Conservation (phyloP, 139 green algal species). For the Picochlorum sp. region DNA sequence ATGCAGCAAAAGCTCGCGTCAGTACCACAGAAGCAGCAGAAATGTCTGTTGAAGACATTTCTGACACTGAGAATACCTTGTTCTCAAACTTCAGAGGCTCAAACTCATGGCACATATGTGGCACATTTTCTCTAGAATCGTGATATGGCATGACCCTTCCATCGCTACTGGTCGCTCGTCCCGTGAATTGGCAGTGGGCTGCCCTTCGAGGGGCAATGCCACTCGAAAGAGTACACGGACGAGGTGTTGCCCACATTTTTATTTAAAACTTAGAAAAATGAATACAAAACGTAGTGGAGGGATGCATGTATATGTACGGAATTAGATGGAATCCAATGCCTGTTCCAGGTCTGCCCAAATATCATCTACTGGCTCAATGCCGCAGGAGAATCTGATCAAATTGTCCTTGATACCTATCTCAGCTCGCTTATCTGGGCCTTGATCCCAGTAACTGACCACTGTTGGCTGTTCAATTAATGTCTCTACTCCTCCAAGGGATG, state of each 20-base stretch:
- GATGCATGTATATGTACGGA: neutral
- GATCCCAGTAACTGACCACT: slow-evolving; percentile 80
- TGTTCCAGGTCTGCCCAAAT: slow-evolving; percentile 91
- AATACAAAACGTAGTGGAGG: neutral
- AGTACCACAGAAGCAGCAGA: slow-evolving; percentile 1
- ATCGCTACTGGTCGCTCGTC: no score
- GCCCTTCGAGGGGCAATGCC: no score
- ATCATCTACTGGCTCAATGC: slow-evolving; percentile 89
- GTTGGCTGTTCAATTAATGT: slow-evolving; percentile 97
- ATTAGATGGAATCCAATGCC: slow-evolving; percentile 71
- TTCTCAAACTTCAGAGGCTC: neutral
- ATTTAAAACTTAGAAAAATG: slow-evolving; percentile 1
- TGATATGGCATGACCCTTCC: no score
- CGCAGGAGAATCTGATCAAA: slow-evolving; percentile 86
- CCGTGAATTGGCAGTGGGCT: no score
- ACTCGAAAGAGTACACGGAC: no score
- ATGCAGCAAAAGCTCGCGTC: neutral
- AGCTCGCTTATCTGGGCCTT: slow-evolving; percentile 76
- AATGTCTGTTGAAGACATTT: neutral
- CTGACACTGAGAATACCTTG: neutral
- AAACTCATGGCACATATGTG: no score
- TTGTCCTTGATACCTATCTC: slow-evolving; percentile 97
- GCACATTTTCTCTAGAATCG: no score
- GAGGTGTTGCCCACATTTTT: neutral
- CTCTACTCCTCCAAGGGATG: slow-evolving; percentile 94